Evolutionary conservation across 2,329 filamentous ascomycete genomes (phyloP).

Genomic region (Cylindrodendrum hubeiense): DNA sequence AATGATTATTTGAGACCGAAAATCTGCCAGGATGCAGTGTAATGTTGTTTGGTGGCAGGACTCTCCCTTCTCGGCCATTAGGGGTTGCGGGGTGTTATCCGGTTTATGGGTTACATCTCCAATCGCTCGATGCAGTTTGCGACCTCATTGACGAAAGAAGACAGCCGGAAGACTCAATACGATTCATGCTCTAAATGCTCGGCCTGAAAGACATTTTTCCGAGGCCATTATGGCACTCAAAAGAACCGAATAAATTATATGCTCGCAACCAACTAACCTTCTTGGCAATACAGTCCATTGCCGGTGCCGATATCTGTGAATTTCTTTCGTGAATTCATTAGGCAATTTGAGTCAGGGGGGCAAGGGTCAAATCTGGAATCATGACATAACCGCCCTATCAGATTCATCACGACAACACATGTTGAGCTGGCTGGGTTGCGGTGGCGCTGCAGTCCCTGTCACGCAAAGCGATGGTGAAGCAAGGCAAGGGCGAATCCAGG

Average conservation of each 20-base stretch:
- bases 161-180: background rate
- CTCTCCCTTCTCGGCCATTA: background rate
- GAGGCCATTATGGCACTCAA: background rate
- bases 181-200: background rate
- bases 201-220: background rate
- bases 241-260: background rate
- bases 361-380: background rate
- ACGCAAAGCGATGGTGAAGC: background rate
- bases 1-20: conserved; percentile 16
- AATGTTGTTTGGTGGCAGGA: conserved; percentile 9
- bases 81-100: conserved; percentile 7
- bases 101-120: conserved; percentile 21
- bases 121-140: conserved; percentile 4
- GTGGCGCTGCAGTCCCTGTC: background rate
- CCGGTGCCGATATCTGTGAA: background rate
- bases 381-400: conserved; percentile 15
- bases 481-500: conserved; percentile 3
- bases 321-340: background rate
- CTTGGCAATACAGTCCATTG: background rate
- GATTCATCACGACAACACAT: background rate
- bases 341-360: background rate
- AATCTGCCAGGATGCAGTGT: conserved; percentile 20
- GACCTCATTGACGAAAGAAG: background rate
- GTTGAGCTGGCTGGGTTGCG: conserved; percentile 17
- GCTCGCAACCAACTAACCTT: background rate